Conservation (phyloP, 257 asterid genomes). For the Solanum bulbocastanum region DNA sequence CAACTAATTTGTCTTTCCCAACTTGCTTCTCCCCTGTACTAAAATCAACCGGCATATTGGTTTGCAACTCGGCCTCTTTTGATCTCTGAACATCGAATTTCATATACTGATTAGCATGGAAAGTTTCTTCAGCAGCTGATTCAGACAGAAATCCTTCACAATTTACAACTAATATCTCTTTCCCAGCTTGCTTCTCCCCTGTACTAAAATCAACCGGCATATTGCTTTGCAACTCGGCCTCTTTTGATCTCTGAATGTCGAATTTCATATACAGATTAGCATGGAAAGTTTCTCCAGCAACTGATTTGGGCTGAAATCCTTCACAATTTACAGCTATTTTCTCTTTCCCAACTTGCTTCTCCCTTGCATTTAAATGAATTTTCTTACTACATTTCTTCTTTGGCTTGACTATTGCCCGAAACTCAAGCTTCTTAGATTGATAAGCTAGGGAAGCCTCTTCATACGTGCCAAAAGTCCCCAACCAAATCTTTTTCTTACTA, state of each 20-base stretch:
- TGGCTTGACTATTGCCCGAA: not conserved
- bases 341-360: not conserved
- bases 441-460: not conserved
- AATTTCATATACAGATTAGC: not conserved
- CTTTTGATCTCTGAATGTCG: not conserved
- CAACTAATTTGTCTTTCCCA: not conserved
- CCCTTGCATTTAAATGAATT: not conserved
- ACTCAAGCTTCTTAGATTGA: not conserved
- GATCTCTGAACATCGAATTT: not conserved
- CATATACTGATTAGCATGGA: not conserved
- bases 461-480: not conserved
- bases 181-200: not conserved
- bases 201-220: not conserved
- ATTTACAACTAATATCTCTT: not conserved
- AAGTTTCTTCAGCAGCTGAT: not conserved
- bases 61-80: not conserved
- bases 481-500: not conserved
- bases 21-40: not conserved
- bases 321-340: not conserved
- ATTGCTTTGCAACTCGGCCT: not conserved
- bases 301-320: not conserved
- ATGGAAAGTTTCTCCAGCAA: not conserved
- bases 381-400: not conserved
- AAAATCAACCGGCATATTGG: not conserved
- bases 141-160: not conserved